These are phyloP conservation scores for Kregervanrija fluxuum DNA, from an alignment of 805 yeast species.

Conservation along the genomic window DNA sequence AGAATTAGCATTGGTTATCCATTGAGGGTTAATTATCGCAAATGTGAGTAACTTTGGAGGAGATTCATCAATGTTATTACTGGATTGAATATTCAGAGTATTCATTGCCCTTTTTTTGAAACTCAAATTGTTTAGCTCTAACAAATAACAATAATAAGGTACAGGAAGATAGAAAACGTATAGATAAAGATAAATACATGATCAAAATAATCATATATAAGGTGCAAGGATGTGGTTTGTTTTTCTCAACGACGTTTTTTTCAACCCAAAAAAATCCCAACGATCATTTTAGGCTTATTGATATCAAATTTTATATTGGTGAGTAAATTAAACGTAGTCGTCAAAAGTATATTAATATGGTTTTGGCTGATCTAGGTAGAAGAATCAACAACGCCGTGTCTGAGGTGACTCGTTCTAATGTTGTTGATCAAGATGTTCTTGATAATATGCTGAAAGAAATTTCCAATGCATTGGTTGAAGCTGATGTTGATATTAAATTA, in stretches of 20 bases:
- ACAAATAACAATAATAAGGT: too few relatives aligned
- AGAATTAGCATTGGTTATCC: slow-evolving; percentile 9
- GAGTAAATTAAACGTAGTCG: neutral
- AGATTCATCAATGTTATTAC: neutral
- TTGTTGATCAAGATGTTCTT: slow-evolving; percentile 50
- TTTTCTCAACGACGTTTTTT: too few relatives aligned
- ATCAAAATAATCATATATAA: too few relatives aligned
- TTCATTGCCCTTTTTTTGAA: too few relatives aligned
- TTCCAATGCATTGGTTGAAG: slow-evolving; percentile 81
- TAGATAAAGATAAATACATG: too few relatives aligned
- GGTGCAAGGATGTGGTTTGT: too few relatives aligned
- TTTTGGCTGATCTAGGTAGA: slow-evolving; percentile 71
- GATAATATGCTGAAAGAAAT: slow-evolving; percentile 78
- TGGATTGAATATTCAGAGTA: too few relatives aligned
- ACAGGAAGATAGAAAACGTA: too few relatives aligned
- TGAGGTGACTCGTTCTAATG: slow-evolving; percentile 50
- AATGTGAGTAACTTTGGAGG: slow-evolving; percentile 13
- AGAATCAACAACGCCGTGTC: slow-evolving; percentile 70
- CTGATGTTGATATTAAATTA: slow-evolving; percentile 87
- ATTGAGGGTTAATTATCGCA: slow-evolving; percentile 16
- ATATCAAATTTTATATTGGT: too few relatives aligned
- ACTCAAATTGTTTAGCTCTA: too few relatives aligned
- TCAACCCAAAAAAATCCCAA: too few relatives aligned
- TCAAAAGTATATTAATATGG: slow-evolving; percentile 40
- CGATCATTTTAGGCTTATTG: too few relatives aligned